Conservation (phyloP, 1,139 yeast genomes). For the Blastobotrys aristatus region DNA sequence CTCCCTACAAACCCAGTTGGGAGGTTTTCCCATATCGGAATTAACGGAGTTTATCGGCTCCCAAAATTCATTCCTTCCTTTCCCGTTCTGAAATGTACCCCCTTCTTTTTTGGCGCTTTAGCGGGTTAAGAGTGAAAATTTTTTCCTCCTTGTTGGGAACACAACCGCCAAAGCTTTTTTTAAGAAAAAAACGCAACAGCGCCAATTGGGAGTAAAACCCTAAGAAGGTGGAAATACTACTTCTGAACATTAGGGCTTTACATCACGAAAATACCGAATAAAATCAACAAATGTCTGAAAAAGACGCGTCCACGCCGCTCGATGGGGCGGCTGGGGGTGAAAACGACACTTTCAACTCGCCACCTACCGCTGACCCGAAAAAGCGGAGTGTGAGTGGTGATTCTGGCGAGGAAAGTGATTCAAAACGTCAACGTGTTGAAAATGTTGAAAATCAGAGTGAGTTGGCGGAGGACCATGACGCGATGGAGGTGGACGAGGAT, state of each 20-base stretch:
- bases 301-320: slow-evolving; percentile 6
- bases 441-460: neutral
- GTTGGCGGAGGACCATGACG: slow-evolving; percentile 4
- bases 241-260: slow-evolving; percentile 9
- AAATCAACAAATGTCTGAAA: slow-evolving; percentile 4
- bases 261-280: neutral
- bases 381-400: slow-evolving; percentile 7
- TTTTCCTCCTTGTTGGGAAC: neutral
- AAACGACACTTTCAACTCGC: neutral
- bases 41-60: neutral
- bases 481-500: slow-evolving; percentile 6
- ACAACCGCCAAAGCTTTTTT: too few relatives aligned
- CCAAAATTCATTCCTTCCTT: too few relatives aligned
- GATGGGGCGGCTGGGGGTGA: slow-evolving; percentile 4
- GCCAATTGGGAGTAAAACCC: slow-evolving; percentile 7
- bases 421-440: slow-evolving; percentile 1
- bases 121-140: neutral
- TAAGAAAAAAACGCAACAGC: too few relatives aligned
- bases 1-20: too few relatives aligned
- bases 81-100: neutral
- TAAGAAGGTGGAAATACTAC: neutral
- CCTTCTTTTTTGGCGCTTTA: neutral
- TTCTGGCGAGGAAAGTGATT: neutral
- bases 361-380: neutral
- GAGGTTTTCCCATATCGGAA: neutral